Evolutionary conservation across 2,329 filamentous ascomycete genomes (phyloP).

Genomic region (Orbilia javanica): DNA sequence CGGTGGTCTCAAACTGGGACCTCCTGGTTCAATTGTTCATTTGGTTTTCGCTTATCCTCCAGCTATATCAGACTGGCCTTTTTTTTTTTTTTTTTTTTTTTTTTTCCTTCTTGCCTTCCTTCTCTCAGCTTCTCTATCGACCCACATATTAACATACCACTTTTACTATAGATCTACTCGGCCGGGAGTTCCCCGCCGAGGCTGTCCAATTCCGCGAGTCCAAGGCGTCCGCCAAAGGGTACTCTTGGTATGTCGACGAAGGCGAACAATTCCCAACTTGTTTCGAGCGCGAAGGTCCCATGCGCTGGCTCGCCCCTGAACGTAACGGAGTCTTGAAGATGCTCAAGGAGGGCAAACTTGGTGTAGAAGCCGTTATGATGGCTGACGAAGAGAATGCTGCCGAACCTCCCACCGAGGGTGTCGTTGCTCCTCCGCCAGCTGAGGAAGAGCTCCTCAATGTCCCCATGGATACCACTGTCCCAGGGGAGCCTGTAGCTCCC

Average conservation of each 20-base stretch:
- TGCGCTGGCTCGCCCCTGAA: constrained; percentile 55
- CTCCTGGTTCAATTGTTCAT: not conserved
- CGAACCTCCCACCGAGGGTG: constrained; percentile 33
- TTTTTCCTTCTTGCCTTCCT: not conserved
- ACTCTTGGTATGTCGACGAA: constrained; percentile 57
- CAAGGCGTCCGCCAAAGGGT: constrained; percentile 51
- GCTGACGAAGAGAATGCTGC: constrained; percentile 47
- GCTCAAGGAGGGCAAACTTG: constrained; percentile 56
- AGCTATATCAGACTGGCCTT: not conserved
- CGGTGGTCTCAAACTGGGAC: constrained; percentile 24
- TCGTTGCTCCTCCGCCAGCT: constrained; percentile 19
- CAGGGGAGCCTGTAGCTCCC: constrained; percentile 28
- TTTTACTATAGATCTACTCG: constrained; percentile 33
- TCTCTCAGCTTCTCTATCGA: too few species aligned
- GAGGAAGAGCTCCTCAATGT: constrained; percentile 30
- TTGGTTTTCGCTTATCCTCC: constrained; percentile 15
- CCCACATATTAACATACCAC: not conserved
- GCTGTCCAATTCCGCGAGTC: constrained; percentile 52
- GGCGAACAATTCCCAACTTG: constrained; percentile 51
- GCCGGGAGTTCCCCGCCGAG: constrained; percentile 55
- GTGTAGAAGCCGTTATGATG: constrained; percentile 57
- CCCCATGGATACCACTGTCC: constrained; percentile 8
- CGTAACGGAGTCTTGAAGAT: constrained; percentile 55
- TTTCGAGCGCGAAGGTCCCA: constrained; percentile 54
- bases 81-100: not conserved